Base-by-base conservation (phyloP, 163 green algal genomes). In the Chlorella variabilis region DNA sequence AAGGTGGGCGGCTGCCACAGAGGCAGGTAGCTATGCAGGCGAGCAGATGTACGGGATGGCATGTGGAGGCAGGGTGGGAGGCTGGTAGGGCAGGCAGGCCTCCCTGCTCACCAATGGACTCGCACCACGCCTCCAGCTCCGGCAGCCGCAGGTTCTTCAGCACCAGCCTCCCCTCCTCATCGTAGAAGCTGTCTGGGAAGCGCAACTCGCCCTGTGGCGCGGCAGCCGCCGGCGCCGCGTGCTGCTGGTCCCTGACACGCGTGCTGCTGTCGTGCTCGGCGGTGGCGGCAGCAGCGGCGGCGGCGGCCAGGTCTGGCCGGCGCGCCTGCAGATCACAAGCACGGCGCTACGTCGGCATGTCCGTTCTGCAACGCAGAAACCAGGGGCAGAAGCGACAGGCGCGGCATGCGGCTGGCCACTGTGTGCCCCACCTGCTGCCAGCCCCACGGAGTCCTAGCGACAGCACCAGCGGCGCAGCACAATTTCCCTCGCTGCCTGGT, bases 41-140 rank as follows among this genome's bases (percentile, higher is more conserved):
- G 13, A 65, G 20, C 2, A 31, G 5, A 21, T 49, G 20, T 27
- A 7, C 0, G 61, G 49, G 4, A 25, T 0, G 18, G 39, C 54
- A 39, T 48, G 25, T 17, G n/a, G n/a, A n/a, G n/a, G n/a, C n/a
- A n/a, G n/a, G n/a, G n/a, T n/a, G n/a, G n/a, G n/a, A n/a, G n/a
- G n/a, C n/a, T n/a, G n/a, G n/a, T n/a, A n/a, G n/a, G n/a, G n/a
- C n/a, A n/a, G n/a, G 39, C 21, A 6, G 5, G 23, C n/a, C 31
- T 8, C 23, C 33, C 9, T 34, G 59, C 83, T 49, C 71, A 90
- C 83, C 83, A 31, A 87, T 83, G 13, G 71, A 79, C 0, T 25
- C 54, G 63, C 86, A 93, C 92, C 92, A 96, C 18, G 83, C 70
- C 63, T 93, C 83, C 42, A 96, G 83, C 88, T 96, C 76, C 15